Percentiles rank a stretch among this genome's conserved stretches.
phyloP scores from a whole-genome alignment of 345 rosid species.

The Rhodomyrtus tomentosa region DNA sequence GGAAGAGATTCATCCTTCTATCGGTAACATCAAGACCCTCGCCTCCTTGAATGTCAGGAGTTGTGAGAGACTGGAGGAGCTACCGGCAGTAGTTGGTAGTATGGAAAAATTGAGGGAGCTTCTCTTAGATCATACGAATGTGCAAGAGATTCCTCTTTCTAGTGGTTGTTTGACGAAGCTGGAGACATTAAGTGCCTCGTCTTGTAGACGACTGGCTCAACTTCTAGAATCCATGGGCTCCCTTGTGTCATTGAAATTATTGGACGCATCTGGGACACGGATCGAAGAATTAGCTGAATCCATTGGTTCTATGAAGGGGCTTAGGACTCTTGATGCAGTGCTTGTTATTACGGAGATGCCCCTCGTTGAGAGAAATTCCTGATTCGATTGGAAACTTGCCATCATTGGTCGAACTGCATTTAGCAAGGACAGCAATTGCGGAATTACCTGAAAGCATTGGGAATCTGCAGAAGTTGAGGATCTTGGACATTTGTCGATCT shows the following conservation, averaged over 20 bases:
- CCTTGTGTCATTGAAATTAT: neutral
- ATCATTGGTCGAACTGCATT: neutral
- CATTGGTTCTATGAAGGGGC: neutral
- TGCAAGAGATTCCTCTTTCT: neutral
- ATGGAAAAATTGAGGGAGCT: neutral
- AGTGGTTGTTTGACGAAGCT: neutral
- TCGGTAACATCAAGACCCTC: neutral
- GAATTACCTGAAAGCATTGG: neutral
- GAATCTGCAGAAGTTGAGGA: neutral
- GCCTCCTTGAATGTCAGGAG: neutral
- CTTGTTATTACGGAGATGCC: neutral
- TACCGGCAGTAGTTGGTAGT: neutral
- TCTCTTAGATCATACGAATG: neutral
- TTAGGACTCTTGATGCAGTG: neutral
- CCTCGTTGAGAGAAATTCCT: neutral
- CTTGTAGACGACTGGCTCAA: neutral
- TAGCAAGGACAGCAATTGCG: neutral
- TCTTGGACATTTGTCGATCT: neutral
- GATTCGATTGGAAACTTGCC: neutral
- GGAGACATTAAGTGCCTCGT: neutral
- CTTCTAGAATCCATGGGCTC: neutral
- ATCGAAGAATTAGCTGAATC: neutral
- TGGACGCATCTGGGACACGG: neutral
- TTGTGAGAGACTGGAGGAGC: neutral
- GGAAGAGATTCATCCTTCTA: neutral